Base-by-base conservation (phyloP, 2,329 filamentous ascomycete species). In the Cladosporium sp. region DNA sequence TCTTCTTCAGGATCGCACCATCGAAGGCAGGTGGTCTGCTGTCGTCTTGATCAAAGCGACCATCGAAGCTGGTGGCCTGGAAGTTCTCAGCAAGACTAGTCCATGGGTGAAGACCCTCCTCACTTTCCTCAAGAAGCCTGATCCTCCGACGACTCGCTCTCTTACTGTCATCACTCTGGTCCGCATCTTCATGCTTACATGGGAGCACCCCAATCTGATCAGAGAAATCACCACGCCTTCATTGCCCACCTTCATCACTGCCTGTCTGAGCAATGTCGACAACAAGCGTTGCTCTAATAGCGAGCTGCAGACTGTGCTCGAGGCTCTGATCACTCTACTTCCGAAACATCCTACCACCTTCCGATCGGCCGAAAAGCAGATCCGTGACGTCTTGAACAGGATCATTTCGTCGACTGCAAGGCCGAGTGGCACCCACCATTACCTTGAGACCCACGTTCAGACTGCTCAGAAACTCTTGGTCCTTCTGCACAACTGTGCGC, bases 171-270 rank as follows among this genome's bases (percentile, higher is more conserved):
- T 94, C 60, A 84, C 89, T 13, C 77, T 97, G 60, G 89, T 89
- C 19, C 87, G 89, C 67, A 91, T 97, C 64, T 97, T 94, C 75
- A 81, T 85, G 64, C 82, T 94, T 35, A 88, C 92, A 39, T 89
- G 91, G 68, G 84, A 87, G 36, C 91, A 91, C 68, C 90, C 88
- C 59, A 94, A 90, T 8, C 78, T 97, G 54, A 80, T 93, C 44
- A 83, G 93, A 65, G 92, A 97, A 70, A 90, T 97, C 60, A 92
- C 89, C 1, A 96, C 91, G 0, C 91, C 91, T 2, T 89, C 85
- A 3, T 76, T 97, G 19, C 85, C 90, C 1, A 76, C 82, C 1
- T 96, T 93, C 66, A 81, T 92, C 45, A 85, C 83, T 0, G 80
- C 87, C 3, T 91, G 88, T 65, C 73, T 96, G 44, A 85, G 87